Percentiles rank a stretch among this genome's conserved stretches.
Conservation (phyloP, 176 grass and related monocot species). For the Oryza glaberrima region DNA sequence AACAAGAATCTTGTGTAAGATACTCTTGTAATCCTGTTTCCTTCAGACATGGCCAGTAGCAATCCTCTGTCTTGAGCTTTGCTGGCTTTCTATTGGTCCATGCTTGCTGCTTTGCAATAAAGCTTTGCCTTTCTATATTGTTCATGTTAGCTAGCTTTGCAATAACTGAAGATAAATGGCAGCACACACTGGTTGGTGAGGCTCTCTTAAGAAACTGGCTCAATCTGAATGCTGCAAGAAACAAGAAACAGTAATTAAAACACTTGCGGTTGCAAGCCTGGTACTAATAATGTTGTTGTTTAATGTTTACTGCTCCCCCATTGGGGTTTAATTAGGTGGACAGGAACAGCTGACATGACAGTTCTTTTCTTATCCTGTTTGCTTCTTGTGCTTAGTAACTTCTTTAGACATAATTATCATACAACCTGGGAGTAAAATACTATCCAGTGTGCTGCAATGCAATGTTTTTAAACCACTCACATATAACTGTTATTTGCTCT, state of each 20-base stretch:
- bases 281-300: conserved; percentile 23
- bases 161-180: conserved; percentile 10
- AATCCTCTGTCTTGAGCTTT: neutral
- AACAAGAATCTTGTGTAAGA: conserved; percentile 1
- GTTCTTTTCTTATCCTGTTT: conserved; percentile 31
- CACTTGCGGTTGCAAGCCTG: neutral
- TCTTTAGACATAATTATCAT: conserved; percentile 23
- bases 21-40: conserved; percentile 6
- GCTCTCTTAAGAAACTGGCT: neutral
- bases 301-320: conserved; percentile 11
- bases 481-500: neutral
- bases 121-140: conserved; percentile 2
- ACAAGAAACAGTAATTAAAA: neutral
- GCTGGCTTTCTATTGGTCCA: neutral
- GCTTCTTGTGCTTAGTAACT: conserved; percentile 30
- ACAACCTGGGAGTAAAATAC: neutral
- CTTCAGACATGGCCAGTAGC: neutral
- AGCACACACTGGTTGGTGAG: conserved; percentile 26
- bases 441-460: neutral
- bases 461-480: neutral
- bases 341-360: conserved; percentile 14
- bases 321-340: conserved; percentile 12
- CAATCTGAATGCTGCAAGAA: conserved; percentile 6
- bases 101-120: conserved; percentile 7
- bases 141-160: neutral